Conservation (phyloP, 2,329 filamentous ascomycete genomes). For the Purpureocillium takamizusanense region DNA sequence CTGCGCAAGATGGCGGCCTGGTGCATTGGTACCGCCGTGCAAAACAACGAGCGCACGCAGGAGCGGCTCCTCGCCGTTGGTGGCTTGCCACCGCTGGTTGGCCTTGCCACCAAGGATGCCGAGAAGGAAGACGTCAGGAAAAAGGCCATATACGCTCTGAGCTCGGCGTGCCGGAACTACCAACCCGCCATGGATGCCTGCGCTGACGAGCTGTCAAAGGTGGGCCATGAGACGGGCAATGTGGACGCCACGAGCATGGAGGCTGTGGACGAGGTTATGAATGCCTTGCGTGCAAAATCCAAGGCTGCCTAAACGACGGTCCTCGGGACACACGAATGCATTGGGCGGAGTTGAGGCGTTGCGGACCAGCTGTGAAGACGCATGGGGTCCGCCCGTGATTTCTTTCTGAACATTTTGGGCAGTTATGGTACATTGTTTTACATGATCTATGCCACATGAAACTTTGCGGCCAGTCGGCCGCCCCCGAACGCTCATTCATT, state of each 20-base stretch:
- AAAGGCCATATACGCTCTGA: constrained; percentile 86
- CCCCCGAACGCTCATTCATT: not conserved
- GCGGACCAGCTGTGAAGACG: not conserved
- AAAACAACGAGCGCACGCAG: constrained; percentile 87
- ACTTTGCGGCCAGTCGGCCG: no score
- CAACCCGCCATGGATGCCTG: constrained; percentile 71
- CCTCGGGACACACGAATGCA: constrained; percentile 11
- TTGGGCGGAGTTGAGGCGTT: constrained; percentile 26
- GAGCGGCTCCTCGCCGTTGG: constrained; percentile 56
- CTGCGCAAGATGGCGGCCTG: constrained; percentile 82
- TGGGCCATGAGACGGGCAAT: constrained; percentile 45
- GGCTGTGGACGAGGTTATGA: constrained; percentile 66
- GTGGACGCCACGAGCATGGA: constrained; percentile 87
- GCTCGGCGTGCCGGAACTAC: constrained; percentile 78
- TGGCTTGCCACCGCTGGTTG: constrained; percentile 61
- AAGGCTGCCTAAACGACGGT: constrained; percentile 13
- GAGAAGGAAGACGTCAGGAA: constrained; percentile 58
- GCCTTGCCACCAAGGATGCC: constrained; percentile 51
- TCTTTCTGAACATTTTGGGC: not conserved
- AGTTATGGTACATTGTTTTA: constrained; percentile 25
- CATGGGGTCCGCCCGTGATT: not conserved
- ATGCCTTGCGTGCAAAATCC: constrained; percentile 50
- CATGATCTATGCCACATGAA: constrained; percentile 19
- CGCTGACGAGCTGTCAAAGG: constrained; percentile 49
- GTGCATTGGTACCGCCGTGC: constrained; percentile 89